Evolutionary conservation across 768 basidiomycete species (phyloP).

Genomic region (button mushroom (Agaricus bisporus)): DNA sequence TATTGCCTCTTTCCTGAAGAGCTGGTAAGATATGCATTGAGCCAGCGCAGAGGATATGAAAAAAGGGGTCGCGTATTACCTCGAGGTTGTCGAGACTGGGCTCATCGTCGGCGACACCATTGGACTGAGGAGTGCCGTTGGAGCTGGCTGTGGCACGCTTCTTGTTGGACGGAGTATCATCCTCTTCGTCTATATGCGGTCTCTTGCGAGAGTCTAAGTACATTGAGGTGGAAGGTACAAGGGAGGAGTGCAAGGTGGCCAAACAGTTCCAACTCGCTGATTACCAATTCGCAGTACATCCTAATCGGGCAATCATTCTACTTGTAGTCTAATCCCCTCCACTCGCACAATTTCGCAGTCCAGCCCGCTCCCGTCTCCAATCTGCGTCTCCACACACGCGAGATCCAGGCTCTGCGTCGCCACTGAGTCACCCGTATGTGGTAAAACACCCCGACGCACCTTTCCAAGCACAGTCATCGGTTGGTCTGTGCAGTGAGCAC

Average conservation of each 20-base stretch:
- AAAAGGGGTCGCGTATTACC: constrained; percentile 33
- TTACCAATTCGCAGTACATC: neutral
- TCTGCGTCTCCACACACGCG: constrained; percentile 90
- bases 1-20: constrained; percentile 84
- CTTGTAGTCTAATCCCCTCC: constrained; percentile 29
- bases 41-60: constrained; percentile 6
- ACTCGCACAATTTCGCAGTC: constrained; percentile 86
- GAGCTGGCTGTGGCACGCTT: constrained; percentile 47
- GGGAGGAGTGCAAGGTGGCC: constrained; percentile 14
- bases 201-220: constrained; percentile 46
- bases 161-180: constrained; percentile 42
- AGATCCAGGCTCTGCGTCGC: constrained; percentile 61
- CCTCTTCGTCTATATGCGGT: constrained; percentile 41
- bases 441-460: constrained; percentile 31
- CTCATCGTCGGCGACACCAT: constrained; percentile 42
- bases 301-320: constrained; percentile 11
- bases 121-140: constrained; percentile 49
- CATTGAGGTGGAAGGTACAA: constrained; percentile 13
- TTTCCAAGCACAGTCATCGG: constrained; percentile 80
- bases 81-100: constrained; percentile 54
- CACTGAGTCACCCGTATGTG: constrained; percentile 14
- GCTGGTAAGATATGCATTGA: constrained; percentile 31
- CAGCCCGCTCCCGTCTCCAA: constrained; percentile 65
- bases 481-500: constrained; percentile 54
- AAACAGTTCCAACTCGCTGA: constrained; percentile 11